Evolutionary conservation across 2,329 filamentous ascomycete genomes (phyloP).

Genomic region (Chaetomium sp.): DNA sequence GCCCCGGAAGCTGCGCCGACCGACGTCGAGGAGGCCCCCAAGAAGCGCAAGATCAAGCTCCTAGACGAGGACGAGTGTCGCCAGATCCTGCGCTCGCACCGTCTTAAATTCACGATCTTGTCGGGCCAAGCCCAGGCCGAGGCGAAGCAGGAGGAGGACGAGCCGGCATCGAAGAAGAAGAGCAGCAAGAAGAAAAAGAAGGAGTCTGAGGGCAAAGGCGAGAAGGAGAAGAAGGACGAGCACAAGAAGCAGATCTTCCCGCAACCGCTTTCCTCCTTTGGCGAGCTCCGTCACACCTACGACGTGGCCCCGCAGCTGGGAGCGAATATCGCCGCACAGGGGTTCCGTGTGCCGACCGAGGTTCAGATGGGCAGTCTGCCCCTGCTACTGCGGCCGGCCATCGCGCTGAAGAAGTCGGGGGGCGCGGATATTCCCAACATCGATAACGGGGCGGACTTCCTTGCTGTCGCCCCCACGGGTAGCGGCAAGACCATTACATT

Average conservation of each 20-base stretch:
- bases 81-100: conserved; percentile 74
- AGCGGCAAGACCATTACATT: conserved; percentile 97
- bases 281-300: conserved; percentile 69
- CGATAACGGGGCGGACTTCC: conserved; percentile 63
- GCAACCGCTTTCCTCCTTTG: conserved; percentile 77
- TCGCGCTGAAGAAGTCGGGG: conserved; percentile 48
- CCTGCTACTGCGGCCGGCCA: conserved; percentile 65
- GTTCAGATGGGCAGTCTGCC: conserved; percentile 88
- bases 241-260: conserved; percentile 65
- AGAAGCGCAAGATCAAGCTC: conserved; percentile 40
- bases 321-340: conserved; percentile 80
- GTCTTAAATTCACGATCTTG: conserved; percentile 82
- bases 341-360: conserved; percentile 86
- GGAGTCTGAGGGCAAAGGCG: conserved; percentile 50
- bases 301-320: conserved; percentile 72
- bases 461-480: conserved; percentile 90
- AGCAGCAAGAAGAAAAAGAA: conserved; percentile 46
- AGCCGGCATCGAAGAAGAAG: conserved; percentile 48
- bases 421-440: conserved; percentile 42
- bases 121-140: conserved; percentile 46
- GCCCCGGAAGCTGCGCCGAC: conserved; percentile 29
- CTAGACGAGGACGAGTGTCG: conserved; percentile 73
- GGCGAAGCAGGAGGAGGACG: conserved; percentile 50
- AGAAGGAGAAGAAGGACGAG: conserved; percentile 56
- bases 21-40: conserved; percentile 30